phyloP scores from a whole-genome alignment of 202 grass and related monocot genomes.

The Bolboschoenoplectus hybrid region DNA sequence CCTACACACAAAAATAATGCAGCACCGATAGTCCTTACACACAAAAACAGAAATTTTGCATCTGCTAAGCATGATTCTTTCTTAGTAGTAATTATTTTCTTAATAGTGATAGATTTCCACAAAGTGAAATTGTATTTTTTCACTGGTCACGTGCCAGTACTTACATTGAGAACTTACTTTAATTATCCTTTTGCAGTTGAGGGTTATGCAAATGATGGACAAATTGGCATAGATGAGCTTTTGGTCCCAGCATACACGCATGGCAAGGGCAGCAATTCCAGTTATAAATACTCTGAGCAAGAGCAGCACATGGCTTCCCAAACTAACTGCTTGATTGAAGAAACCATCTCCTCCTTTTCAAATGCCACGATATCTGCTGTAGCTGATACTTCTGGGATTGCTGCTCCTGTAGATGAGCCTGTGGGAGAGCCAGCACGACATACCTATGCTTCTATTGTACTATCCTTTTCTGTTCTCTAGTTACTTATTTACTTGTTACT shows the following conservation, averaged over 20 bases:
- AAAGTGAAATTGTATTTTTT: background rate
- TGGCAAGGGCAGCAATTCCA: constrained; percentile 43
- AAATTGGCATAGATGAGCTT: constrained; percentile 32
- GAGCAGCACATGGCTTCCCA: constrained; percentile 55
- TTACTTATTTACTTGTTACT: constrained; percentile 12
- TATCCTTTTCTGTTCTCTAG: constrained; percentile 7
- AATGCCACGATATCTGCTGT: constrained; percentile 52
- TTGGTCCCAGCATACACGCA: constrained; percentile 51
- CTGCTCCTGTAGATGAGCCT: constrained; percentile 57
- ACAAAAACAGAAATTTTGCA: background rate
- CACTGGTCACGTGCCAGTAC: background rate
- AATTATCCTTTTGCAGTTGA: constrained; percentile 27
- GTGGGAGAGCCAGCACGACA: constrained; percentile 72
- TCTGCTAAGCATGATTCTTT: background rate
- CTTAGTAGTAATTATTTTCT: background rate
- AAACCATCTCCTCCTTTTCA: constrained; percentile 59
- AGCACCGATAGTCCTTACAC: background rate
- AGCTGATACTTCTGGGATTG: constrained; percentile 53
- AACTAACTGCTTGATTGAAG: constrained; percentile 62
- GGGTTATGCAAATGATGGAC: constrained; percentile 20
- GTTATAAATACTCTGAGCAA: constrained; percentile 59
- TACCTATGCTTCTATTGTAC: constrained; percentile 96
- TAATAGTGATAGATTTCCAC: background rate
- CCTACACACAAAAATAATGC: background rate
- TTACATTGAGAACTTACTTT: background rate